phyloP scores from a whole-genome alignment of 2,329 filamentous ascomycete species.

The Juglanconis sp. region DNA sequence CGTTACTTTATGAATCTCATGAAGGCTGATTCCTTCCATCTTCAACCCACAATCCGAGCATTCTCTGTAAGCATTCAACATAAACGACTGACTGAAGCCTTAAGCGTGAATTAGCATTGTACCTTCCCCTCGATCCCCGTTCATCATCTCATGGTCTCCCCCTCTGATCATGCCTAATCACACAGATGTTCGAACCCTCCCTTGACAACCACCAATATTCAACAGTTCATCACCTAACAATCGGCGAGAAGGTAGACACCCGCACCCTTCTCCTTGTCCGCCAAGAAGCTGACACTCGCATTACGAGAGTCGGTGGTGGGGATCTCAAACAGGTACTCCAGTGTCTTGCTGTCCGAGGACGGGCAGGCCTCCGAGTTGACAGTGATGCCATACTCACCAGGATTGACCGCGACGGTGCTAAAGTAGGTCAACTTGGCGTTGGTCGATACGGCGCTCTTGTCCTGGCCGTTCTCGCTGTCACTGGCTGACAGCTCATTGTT shows the following conservation, averaged over 20 bases:
- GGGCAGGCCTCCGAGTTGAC: conserved; percentile 17
- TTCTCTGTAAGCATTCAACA: not conserved
- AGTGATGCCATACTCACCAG: conserved; percentile 16
- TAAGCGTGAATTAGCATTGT: not conserved
- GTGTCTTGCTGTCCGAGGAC: not conserved
- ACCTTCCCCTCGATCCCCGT: not conserved
- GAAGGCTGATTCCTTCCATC: no score
- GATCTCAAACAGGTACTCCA: conserved; percentile 17
- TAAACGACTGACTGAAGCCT: not conserved
- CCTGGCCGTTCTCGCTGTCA: not conserved
- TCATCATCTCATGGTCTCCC: not conserved
- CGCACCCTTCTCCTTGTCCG: conserved; percentile 6
- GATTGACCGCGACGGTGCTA: conserved; percentile 14
- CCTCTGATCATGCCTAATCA: not conserved
- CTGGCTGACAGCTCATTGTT: not conserved
- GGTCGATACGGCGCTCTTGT: not conserved
- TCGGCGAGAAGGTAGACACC: conserved; percentile 17
- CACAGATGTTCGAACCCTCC: not conserved
- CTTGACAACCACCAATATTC: not conserved
- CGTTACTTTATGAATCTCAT: no score
- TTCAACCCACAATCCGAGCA: not conserved
- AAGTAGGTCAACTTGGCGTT: conserved; percentile 11
- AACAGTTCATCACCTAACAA: conserved; percentile 1
- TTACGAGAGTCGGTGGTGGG: conserved; percentile 15
- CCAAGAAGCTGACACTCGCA: conserved; percentile 16